phyloP scores from a whole-genome alignment of 202 grass and related monocot genomes.

The Schoenoplectus triqueter region DNA sequence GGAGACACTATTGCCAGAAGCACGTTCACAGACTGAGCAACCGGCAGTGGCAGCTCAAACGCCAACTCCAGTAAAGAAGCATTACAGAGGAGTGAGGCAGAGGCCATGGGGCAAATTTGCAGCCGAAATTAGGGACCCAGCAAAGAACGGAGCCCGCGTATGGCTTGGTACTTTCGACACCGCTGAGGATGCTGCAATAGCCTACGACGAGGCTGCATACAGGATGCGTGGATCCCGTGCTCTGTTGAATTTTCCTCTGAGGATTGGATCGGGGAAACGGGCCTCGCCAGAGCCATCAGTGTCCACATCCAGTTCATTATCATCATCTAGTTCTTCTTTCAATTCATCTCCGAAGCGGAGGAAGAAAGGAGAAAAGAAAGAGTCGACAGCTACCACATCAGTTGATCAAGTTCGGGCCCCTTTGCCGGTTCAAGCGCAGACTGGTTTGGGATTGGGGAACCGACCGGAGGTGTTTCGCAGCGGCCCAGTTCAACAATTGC shows the following conservation, averaged over 20 bases:
- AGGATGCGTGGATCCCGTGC: constrained; percentile 96
- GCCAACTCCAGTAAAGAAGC: constrained; percentile 55
- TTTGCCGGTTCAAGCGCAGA: constrained; percentile 47
- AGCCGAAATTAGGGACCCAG: constrained; percentile 94
- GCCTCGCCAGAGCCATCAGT: constrained; percentile 50
- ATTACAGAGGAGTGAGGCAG: constrained; percentile 88
- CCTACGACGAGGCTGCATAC: constrained; percentile 88
- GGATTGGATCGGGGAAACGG: constrained; percentile 72
- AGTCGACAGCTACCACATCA: constrained; percentile 52
- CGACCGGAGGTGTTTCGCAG: constrained; percentile 46
- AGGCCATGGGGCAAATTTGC: constrained; percentile 97
- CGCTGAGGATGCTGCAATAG: constrained; percentile 90
- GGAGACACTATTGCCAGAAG: background rate
- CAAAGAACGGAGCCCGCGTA: constrained; percentile 88
- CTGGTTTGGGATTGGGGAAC: constrained; percentile 49
- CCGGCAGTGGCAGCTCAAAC: constrained; percentile 27
- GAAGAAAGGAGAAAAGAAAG: constrained; percentile 69
- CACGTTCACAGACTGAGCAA: constrained; percentile 36
- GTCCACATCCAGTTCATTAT: constrained; percentile 45
- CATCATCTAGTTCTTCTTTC: constrained; percentile 29
- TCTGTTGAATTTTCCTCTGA: constrained; percentile 95
- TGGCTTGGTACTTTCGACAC: constrained; percentile 98
- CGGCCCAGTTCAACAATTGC: constrained; percentile 47
- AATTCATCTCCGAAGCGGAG: constrained; percentile 59
- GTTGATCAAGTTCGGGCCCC: constrained; percentile 41